Conservation (phyloP, 1,284 basidiomycete genomes). For the Phellinidium pouzarii region DNA sequence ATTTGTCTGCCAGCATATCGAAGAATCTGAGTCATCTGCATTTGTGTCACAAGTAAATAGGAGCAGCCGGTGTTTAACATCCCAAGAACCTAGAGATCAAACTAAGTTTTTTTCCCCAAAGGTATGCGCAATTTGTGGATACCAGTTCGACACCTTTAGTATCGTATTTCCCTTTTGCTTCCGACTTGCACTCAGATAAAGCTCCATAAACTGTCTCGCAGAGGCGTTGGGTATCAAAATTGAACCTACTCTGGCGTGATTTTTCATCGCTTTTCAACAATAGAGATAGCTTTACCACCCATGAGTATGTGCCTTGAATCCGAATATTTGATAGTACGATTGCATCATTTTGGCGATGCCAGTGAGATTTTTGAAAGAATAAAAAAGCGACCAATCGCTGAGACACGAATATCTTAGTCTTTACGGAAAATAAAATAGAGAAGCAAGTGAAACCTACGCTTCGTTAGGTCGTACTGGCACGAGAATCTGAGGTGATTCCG, state of each 20-base stretch:
- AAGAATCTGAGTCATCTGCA: slow-evolving; percentile 14
- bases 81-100: slow-evolving; percentile 23
- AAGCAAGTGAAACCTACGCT: too few species aligned
- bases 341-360: too few species aligned
- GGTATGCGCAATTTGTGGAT: neutral
- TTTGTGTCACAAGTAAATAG: slow-evolving; percentile 26
- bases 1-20: slow-evolving; percentile 11
- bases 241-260: slow-evolving; percentile 12
- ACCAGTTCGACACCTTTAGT: neutral
- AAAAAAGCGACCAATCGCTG: too few species aligned
- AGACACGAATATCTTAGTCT: too few species aligned
- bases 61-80: slow-evolving; percentile 30
- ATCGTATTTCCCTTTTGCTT: neutral
- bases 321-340: slow-evolving; percentile 30
- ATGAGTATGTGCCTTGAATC: slow-evolving; percentile 25
- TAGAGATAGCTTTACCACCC: slow-evolving; percentile 19
- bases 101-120: neutral
- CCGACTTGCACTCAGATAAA: neutral
- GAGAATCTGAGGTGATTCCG: too few species aligned
- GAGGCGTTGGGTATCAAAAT: slow-evolving; percentile 16
- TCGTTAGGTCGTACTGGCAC: too few species aligned
- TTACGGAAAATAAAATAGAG: too few species aligned
- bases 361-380: too few species aligned
- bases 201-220: slow-evolving; percentile 6
- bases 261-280: neutral